Percentiles rank a stretch among this genome's conserved stretches.
Conservation (phyloP, 345 rosid species). For the Capsella bursapastoris region DNA sequence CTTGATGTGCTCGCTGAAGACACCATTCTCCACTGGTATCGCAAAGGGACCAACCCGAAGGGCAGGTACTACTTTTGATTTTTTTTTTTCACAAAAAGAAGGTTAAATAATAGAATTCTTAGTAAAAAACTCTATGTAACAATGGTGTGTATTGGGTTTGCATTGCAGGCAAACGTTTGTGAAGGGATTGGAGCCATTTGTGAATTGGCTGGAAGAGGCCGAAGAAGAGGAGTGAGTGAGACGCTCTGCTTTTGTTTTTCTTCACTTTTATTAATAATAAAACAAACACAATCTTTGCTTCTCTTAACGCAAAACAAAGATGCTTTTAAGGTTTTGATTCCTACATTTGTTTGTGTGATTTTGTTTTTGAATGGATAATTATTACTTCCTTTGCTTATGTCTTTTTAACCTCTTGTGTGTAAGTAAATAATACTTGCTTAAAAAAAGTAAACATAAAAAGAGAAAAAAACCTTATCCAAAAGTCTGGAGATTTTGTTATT, state of each 20-base stretch:
- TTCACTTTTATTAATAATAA: neutral
- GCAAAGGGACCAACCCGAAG: slow-evolving; percentile 83
- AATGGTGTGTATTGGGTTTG: slow-evolving; percentile 6
- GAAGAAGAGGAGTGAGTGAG: slow-evolving; percentile 79
- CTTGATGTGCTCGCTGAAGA: slow-evolving; percentile 96
- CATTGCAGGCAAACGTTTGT: slow-evolving; percentile 78
- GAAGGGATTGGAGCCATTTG: slow-evolving; percentile 83
- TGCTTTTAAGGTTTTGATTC: slow-evolving; percentile 16
- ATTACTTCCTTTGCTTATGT: neutral
- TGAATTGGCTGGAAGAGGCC: slow-evolving; percentile 93
- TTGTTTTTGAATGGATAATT: neutral
- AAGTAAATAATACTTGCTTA: neutral
- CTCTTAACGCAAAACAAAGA: neutral
- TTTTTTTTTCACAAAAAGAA: neutral
- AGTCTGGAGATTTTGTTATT: neutral
- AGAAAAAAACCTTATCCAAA: slow-evolving; percentile 35
- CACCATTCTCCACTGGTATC: slow-evolving; percentile 90
- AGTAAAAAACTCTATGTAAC: no score
- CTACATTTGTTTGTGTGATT: neutral
- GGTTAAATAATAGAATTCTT: no score
- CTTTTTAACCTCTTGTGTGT: neutral
- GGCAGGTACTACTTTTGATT: slow-evolving; percentile 65
- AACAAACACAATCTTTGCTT: slow-evolving; percentile 5
- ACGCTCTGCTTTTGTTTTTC: neutral
- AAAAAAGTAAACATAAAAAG: neutral